Base-by-base conservation (phyloP, 1,139 yeast species). In the Zygoascus sp. region DNA sequence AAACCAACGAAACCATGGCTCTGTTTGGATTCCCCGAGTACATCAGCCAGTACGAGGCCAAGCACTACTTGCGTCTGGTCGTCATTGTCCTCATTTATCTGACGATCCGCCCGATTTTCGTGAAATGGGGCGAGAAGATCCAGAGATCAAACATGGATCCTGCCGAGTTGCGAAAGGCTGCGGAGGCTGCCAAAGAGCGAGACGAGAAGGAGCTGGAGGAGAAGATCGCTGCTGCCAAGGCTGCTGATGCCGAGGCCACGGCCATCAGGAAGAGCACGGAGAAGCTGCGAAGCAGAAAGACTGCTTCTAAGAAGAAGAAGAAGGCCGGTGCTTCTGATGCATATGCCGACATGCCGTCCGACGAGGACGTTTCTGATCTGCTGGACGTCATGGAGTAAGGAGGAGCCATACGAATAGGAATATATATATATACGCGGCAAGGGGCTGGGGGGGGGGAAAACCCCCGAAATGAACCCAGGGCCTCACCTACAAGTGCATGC, bases 321-420 rank as follows among this genome's bases (percentile, higher is more conserved):
- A 49, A 52, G 34, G 45, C 47, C 2, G 48, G 54, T 42, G 43
- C 39, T 13, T 45, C 47, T 37, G 54, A 53, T 21, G 42, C 44
- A n/a, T 47, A 44, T n/a, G 83, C 76, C 42, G 79, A 76, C 30
- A 77, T 73, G 53, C 83, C 78, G 48, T 83, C 79, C 40, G 84
- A 80, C 48, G 87, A 79, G 28, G 86, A 81, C 52, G 80, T 79
- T 51, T 81, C 80, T 58, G 88, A 82, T 58, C 86, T 81, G 56
- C 82, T 83, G 45, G 88, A 83, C 53, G 36, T 28, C 9, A 19
- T 15, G 9, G 38, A 34, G 21, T 20, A 19, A n/a, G 11, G 28
- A 25, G 10, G 8, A 25, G 28, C 8, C 28, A 25, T 25, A 25
- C 8, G 11, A 8, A 25, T 25, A 25, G 8, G 11, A 8, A 25